Percentiles rank a stretch among this genome's conserved stretches.
These are phyloP conservation scores for Musa balbisiana DNA, from an alignment of 202 grass and related monocot genomes.

Conservation along the genomic window DNA sequence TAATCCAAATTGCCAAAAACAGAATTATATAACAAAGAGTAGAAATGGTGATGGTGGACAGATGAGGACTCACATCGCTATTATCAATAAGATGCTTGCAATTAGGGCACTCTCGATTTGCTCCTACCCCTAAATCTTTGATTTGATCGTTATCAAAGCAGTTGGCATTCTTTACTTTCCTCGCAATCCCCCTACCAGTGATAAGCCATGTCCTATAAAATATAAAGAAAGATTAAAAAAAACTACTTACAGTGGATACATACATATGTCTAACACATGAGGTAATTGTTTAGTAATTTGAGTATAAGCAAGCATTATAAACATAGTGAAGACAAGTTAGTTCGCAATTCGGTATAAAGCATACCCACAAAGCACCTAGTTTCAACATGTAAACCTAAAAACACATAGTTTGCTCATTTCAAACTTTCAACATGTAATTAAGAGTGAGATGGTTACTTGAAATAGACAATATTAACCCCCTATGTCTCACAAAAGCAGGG, in stretches of 20 bases:
- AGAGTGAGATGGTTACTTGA: not conserved
- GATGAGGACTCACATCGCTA: constrained; percentile 61
- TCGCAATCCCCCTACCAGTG: constrained; percentile 71
- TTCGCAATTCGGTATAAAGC: too few relatives aligned
- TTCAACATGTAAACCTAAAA: too few relatives aligned
- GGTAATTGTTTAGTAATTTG: too few relatives aligned
- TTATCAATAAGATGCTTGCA: constrained; percentile 85
- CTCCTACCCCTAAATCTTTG: constrained; percentile 53
- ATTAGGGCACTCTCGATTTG: constrained; percentile 65
- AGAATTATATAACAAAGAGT: not conserved
- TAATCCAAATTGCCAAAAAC: not conserved
- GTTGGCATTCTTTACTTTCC: constrained; percentile 60
- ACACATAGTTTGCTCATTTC: not conserved
- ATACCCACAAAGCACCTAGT: too few relatives aligned
- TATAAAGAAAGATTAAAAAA: not conserved
- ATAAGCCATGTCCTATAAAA: constrained; percentile 70
- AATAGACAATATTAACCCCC: not conserved
- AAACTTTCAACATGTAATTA: not conserved
- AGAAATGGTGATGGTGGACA: constrained; percentile 17
- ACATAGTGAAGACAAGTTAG: too few relatives aligned
- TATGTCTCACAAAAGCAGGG: too few relatives aligned
- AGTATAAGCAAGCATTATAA: too few relatives aligned
- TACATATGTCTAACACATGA: too few relatives aligned
- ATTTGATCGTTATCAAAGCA: constrained; percentile 34
- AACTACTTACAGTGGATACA: too few relatives aligned